phyloP scores from a whole-genome alignment of 139 green algal genomes.

The Tetradesmus obliquus region DNA sequence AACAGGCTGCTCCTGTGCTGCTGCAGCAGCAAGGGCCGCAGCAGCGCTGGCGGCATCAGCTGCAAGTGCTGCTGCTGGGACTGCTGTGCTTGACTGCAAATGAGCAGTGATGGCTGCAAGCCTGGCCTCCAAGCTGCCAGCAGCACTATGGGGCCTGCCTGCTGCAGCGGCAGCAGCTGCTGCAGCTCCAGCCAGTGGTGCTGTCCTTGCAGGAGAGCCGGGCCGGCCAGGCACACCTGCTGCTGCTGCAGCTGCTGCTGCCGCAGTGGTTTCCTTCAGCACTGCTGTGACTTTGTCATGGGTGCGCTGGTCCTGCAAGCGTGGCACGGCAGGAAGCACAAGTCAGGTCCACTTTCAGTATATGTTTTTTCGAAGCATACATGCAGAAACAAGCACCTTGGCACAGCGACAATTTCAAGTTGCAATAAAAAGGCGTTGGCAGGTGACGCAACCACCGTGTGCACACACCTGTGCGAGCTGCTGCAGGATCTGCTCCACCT shows the following conservation, averaged over 20 bases:
- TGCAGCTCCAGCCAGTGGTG: background rate
- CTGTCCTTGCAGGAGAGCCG: background rate
- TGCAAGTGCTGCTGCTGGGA: background rate
- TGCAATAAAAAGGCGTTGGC: too few relatives aligned
- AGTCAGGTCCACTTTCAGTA: background rate
- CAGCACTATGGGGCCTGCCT: background rate
- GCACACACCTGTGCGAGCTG: slow-evolving; percentile 17
- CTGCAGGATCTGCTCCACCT: slow-evolving; percentile 7
- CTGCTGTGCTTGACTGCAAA: background rate
- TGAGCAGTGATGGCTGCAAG: background rate
- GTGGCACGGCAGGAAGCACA: background rate
- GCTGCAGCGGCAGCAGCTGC: background rate
- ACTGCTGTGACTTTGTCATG: slow-evolving; percentile 11
- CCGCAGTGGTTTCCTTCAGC: background rate
- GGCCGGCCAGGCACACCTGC: background rate
- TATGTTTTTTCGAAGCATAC: too few relatives aligned
- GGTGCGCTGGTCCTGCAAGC: slow-evolving; percentile 2
- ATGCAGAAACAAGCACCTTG: too few relatives aligned
- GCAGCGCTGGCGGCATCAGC: background rate
- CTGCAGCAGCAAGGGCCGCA: background rate
- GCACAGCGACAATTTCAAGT: too few relatives aligned
- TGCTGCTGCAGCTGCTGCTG: too few relatives aligned
- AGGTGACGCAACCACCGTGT: too few relatives aligned
- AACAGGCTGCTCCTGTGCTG: background rate
- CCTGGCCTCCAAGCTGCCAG: background rate